Evolutionary conservation across 164 flowering plant genomes (phyloP), one percentile per base, ranked within the genome.

Genomic region (Aristolochia contorta): DNA sequence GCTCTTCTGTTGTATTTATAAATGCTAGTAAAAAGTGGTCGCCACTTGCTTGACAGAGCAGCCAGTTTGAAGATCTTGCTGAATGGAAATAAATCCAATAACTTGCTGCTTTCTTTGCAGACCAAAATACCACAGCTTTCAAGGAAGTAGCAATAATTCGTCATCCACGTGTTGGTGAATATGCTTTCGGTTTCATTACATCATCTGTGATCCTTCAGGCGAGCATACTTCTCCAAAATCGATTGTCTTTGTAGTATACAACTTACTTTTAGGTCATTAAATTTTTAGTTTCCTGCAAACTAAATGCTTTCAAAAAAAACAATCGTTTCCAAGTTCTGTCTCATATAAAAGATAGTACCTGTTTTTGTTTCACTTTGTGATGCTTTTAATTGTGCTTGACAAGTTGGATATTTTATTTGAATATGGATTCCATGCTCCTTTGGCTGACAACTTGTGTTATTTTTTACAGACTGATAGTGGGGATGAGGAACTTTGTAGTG

Each of bases 161-260:
- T 33, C 96, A 87, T 66, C 96, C 96, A 20, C 91, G 96, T 63
- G 75, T 82, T 65, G 96, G 96, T 62, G 91, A 87, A 82, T 87
- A 87, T 74, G 91, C 91, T 59, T 87, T 87, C 74, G 95, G 95
- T 25, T 87, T 87, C 62, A 87, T 87, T 63, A 87, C 96, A 57
- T 87, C 96, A 15, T 74, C 75, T 23, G 68, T 75, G 56, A 60
- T 71, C 56, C 78, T 74, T 54, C 75, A 71, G 78, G 75, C 68
- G 65, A 18, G 15, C 19, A 8, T 20, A 49, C 22, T 3, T 49
- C 20, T 20, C 53, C 22, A 18, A 27, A 27, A 27, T 20, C n/a
- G 22, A 49, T 49, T 6, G 8, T 20, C n/a, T 0, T 6, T 49
- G 53, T 25, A 47, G 1, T 56, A 6, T 12, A 32, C 16, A 56